Evolutionary conservation across 768 basidiomycete genomes (phyloP).

Genomic region (Ramaria sp.): DNA sequence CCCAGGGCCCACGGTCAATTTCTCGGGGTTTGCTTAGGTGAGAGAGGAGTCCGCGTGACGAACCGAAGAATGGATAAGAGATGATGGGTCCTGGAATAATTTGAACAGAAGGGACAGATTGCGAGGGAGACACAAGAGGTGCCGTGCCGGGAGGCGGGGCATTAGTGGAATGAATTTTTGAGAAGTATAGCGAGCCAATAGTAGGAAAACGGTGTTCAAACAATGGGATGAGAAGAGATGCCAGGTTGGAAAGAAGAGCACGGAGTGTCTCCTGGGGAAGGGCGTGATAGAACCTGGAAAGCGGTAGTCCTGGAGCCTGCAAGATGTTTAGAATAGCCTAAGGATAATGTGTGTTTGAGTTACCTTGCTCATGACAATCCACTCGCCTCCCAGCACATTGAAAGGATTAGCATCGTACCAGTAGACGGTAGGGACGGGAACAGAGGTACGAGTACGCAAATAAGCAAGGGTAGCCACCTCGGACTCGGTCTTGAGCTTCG

Average conservation of each 20-base stretch:
- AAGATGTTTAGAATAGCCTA: slow-evolving; percentile 6
- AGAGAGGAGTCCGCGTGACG: slow-evolving; percentile 60
- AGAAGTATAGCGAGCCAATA: slow-evolving; percentile 50
- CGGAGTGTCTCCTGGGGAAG: slow-evolving; percentile 56
- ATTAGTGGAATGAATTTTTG: slow-evolving; percentile 9
- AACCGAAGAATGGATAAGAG: slow-evolving; percentile 88
- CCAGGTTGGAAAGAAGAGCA: slow-evolving; percentile 57
- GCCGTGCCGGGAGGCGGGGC: slow-evolving; percentile 20
- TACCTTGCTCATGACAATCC: slow-evolving; percentile 81
- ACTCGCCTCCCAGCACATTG: slow-evolving; percentile 78
- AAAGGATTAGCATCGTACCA: slow-evolving; percentile 76
- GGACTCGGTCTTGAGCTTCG: slow-evolving; percentile 76
- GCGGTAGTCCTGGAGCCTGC: slow-evolving; percentile 65
- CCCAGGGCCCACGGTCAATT: slow-evolving; percentile 75
- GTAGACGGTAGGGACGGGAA: slow-evolving; percentile 69
- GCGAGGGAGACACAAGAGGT: slow-evolving; percentile 15
- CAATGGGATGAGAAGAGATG: slow-evolving; percentile 55
- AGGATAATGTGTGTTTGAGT: neutral
- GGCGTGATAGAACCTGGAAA: slow-evolving; percentile 61
- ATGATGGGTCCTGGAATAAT: slow-evolving; percentile 72
- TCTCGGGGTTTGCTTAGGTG: slow-evolving; percentile 41
- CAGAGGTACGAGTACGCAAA: slow-evolving; percentile 53
- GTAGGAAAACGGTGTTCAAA: slow-evolving; percentile 68
- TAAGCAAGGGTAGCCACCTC: slow-evolving; percentile 83
- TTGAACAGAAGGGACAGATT: slow-evolving; percentile 20